Conservation (phyloP, 2,329 filamentous ascomycete genomes). For the Phaeosphaeriaceae sp. region DNA sequence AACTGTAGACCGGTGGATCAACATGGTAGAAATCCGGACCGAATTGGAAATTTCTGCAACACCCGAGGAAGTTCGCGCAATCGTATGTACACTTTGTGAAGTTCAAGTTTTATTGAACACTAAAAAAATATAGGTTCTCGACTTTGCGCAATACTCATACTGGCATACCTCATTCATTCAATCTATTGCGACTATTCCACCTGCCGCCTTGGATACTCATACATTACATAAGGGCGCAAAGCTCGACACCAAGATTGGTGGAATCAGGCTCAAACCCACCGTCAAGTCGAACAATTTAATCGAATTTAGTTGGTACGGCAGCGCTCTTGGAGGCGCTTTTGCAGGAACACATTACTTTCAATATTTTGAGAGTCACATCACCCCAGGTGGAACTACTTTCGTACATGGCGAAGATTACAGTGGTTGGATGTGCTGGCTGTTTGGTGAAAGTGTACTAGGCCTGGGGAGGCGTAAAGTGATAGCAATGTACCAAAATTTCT, state of each 20-base stretch:
- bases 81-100: conserved; percentile 4
- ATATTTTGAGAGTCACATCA: conserved; percentile 5
- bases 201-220: not conserved
- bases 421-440: conserved; percentile 8
- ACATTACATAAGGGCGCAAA: conserved; percentile 1
- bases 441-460: conserved; percentile 2
- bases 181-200: not conserved
- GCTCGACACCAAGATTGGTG: not conserved
- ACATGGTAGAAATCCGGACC: not conserved
- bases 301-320: conserved; percentile 9
- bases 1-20: not conserved
- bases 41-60: conserved; percentile 7
- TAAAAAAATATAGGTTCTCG: conserved; percentile 1
- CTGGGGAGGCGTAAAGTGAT: not conserved
- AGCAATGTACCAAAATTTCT: conserved; percentile 2
- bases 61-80: conserved; percentile 6
- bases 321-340: conserved; percentile 2
- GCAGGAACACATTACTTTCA: conserved; percentile 11
- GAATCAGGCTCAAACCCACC: not conserved
- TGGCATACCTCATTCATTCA: conserved; percentile 11
- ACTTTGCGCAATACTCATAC: conserved; percentile 8
- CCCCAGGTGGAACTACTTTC: conserved; percentile 4
- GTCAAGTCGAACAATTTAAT: conserved; percentile 1
- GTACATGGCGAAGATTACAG: conserved; percentile 11
- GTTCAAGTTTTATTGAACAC: too few relatives aligned